Percentiles rank a stretch among this genome's conserved stretches.
Conservation (phyloP, 2,329 filamentous ascomycete species). For the Neocucurbitaria cava region DNA sequence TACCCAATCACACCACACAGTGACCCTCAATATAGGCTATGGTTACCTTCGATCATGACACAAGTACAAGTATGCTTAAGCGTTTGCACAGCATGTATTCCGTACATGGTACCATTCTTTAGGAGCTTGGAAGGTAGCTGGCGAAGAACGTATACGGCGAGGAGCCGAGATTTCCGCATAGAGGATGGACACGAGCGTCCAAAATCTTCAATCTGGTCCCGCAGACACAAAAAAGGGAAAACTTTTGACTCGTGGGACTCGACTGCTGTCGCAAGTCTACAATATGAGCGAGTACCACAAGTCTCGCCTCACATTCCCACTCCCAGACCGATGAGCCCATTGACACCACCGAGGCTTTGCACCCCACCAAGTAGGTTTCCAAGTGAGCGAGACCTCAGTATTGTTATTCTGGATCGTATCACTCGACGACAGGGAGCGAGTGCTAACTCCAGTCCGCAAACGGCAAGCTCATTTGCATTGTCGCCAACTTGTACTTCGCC, state of each 20-base stretch:
- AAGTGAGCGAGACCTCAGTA: constrained; percentile 28
- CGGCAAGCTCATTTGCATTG: constrained; percentile 35
- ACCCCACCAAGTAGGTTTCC: constrained; percentile 22
- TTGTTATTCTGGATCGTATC: constrained; percentile 29
- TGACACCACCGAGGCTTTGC: constrained; percentile 19
- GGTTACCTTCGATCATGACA: constrained; percentile 37
- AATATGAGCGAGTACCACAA: constrained; percentile 25
- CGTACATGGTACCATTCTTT: constrained; percentile 42
- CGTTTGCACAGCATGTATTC: constrained; percentile 44
- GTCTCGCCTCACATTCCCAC: constrained; percentile 30
- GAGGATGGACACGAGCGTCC: constrained; percentile 13
- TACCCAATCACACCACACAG: constrained; percentile 38
- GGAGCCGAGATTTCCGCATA: constrained; percentile 9
- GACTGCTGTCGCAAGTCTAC: constrained; percentile 5
- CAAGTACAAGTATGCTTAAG: constrained; percentile 37
- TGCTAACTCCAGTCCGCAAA: constrained; percentile 30
- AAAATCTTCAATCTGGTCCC: constrained; percentile 18
- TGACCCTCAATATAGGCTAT: constrained; percentile 34
- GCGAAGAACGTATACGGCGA: constrained; percentile 19
- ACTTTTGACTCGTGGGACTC: constrained; percentile 18
- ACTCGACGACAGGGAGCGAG: constrained; percentile 2
- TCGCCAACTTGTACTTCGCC: constrained; percentile 34
- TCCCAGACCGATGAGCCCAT: constrained; percentile 24
- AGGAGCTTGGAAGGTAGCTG: constrained; percentile 24
- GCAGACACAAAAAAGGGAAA: constrained; percentile 18